Base-by-base conservation (phyloP, 306 rosid species). In the Sicyos edulis region DNA sequence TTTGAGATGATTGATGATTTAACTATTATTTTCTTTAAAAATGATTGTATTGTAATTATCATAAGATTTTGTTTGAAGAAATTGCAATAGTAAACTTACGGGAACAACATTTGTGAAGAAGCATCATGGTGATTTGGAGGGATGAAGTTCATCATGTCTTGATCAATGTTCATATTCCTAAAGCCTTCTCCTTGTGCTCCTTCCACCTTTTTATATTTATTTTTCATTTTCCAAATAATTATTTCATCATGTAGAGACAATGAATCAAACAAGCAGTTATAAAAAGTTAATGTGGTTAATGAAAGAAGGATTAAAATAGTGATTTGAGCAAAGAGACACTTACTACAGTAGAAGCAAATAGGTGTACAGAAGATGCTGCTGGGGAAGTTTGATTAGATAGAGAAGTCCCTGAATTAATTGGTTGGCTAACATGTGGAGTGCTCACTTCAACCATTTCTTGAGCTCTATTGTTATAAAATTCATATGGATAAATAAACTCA, bases 21-120 rank as follows among this genome's bases (percentile, higher is more conserved):
- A 6, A 37, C 7, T 37, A 37, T 4, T 37, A 37, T 37, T 26
- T 26, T 26, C n/a, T 26, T 26, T 26, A 26, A 26, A 3, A 26
- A 26, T 26, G 1, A 32, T 32, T 32, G 37, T 40, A 40, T 40
- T 40, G 6, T 40, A 4, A 40, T 40, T 40, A 6, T 40, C 0
- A 40, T 14, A 14, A 51, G 15, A 16, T n/a, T 53, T 6, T 11
- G 20, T 40, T 6, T n/a, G 20, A 53, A 53, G 56, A 53, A 53
- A 53, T 5, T 53, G 3, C 7, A 6, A 15, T 16, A 8, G 21
- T 15, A 53, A 56, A 64, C 70, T 64, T 64, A 64, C 70, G 26
- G 24, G 52, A 64, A 64, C 70, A 17, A 64, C 14, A 17, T 42
- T 17, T 40, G 70, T 63, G 70, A 63, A 64, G 70, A 42, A 10